Percentiles rank a stretch among this genome's conserved stretches.
phyloP scores from a whole-genome alignment of 1,284 basidiomycete species.

The Ganoderma sp. region DNA sequence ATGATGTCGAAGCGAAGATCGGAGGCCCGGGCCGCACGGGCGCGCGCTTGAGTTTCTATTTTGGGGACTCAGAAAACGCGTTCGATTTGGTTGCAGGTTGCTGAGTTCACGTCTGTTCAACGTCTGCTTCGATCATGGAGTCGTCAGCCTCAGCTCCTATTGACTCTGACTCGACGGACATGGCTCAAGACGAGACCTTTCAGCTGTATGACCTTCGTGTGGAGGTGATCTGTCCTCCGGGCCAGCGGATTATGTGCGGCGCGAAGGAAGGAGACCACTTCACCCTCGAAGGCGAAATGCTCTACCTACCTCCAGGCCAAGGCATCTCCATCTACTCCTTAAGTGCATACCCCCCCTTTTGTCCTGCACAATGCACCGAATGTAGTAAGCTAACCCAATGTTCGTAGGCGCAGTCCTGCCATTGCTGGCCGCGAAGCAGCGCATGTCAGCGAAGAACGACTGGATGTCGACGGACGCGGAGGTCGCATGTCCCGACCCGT shows the following conservation, averaged over 20 bases:
- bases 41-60: too few relatives aligned
- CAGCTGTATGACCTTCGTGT: conserved; percentile 64
- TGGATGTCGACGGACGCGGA: conserved; percentile 73
- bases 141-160: background rate
- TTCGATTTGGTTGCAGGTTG: too few relatives aligned
- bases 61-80: too few relatives aligned
- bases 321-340: conserved; percentile 74
- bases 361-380: too few relatives aligned
- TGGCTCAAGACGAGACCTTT: conserved; percentile 48
- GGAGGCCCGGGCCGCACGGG: too few relatives aligned
- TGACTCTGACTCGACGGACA: background rate
- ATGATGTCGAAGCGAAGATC: too few relatives aligned
- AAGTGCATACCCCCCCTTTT: too few relatives aligned
- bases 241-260: conserved; percentile 60
- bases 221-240: conserved; percentile 61
- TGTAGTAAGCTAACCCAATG: conserved; percentile 4
- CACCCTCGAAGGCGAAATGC: conserved; percentile 64
- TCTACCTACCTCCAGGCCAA: conserved; percentile 61
- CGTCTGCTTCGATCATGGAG: conserved; percentile 1
- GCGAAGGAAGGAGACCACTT: conserved; percentile 69
- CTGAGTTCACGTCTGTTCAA: too few relatives aligned
- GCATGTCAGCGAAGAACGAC: conserved; percentile 57
- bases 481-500: conserved; percentile 68
- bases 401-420: conserved; percentile 59
- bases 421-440: conserved; percentile 67